Evolutionary conservation across 1,284 basidiomycete species (phyloP).

Genomic region (Omphalotus olearius): DNA sequence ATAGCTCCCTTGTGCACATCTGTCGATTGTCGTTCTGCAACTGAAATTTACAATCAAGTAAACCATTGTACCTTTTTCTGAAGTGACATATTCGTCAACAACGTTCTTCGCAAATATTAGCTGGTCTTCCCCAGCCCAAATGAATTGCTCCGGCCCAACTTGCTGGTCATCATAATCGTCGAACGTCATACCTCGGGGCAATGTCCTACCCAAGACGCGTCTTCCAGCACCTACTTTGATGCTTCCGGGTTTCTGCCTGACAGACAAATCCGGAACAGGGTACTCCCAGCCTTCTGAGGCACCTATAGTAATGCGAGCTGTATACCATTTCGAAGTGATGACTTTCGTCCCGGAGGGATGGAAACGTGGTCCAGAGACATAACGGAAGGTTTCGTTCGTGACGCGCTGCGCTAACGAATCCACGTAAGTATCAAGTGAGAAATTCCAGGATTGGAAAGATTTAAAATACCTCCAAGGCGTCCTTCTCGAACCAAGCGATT

Average conservation of each 20-base stretch:
- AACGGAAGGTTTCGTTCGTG: conserved; percentile 71
- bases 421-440: neutral
- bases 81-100: conserved; percentile 40
- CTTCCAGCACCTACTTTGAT: conserved; percentile 47
- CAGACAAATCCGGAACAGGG: conserved; percentile 33
- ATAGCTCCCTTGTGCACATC: conserved; percentile 71
- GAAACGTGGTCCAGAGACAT: conserved; percentile 64
- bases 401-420: conserved; percentile 47
- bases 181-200: conserved; percentile 57
- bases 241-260: conserved; percentile 15
- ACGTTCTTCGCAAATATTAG: conserved; percentile 66
- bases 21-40: conserved; percentile 21
- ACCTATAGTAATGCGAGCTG: conserved; percentile 52
- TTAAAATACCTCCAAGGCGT: conserved; percentile 41
- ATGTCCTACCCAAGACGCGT: conserved; percentile 48
- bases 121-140: conserved; percentile 54
- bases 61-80: conserved; percentile 52
- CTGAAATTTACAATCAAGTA: too few relatives aligned
- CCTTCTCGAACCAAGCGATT: conserved; percentile 58
- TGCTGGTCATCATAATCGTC: conserved; percentile 61
- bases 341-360: conserved; percentile 58
- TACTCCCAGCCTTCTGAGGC: conserved; percentile 74
- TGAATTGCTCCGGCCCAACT: conserved; percentile 66
- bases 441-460: neutral
- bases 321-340: conserved; percentile 75